Conservation (phyloP, 106 monocot species). For the Phalaenopsis equestris region DNA sequence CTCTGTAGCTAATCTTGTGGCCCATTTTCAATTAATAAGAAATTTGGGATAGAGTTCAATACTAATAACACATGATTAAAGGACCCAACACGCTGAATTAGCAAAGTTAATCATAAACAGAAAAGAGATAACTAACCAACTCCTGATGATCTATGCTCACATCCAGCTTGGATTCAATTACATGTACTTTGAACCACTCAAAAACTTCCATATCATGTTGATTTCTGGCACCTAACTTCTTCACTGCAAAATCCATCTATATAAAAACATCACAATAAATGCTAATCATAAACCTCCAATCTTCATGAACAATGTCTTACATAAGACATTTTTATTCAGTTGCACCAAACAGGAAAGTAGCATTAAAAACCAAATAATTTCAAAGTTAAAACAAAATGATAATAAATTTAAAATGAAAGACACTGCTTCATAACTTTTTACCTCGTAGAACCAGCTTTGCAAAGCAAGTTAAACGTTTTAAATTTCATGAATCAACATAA, state of each 20-base stretch:
- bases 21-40: not conserved
- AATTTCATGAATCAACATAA: not conserved
- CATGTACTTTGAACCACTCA: conserved; percentile 76
- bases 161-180: conserved; percentile 58
- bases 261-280: conserved; percentile 12
- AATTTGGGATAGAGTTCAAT: not conserved
- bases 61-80: conserved; percentile 1
- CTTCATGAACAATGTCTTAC: not conserved
- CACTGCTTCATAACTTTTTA: not conserved
- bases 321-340: not conserved
- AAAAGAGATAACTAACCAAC: conserved; percentile 40
- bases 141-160: conserved; percentile 67
- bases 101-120: not conserved
- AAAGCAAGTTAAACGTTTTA: not conserved
- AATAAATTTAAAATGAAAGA: not conserved
- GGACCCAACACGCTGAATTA: not conserved
- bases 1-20: too few relatives aligned
- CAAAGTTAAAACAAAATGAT: not conserved
- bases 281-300: not conserved
- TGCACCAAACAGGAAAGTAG: not conserved
- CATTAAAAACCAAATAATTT: not conserved
- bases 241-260: conserved; percentile 47
- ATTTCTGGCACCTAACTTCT: conserved; percentile 31
- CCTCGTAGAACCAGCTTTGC: not conserved
- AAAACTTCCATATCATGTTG: conserved; percentile 40